A percentile compares a stretch with the other conserved stretches of the same genome.
Conservation (phyloP, 768 basidiomycete genomes). For the Melanogaster broomeanus region DNA sequence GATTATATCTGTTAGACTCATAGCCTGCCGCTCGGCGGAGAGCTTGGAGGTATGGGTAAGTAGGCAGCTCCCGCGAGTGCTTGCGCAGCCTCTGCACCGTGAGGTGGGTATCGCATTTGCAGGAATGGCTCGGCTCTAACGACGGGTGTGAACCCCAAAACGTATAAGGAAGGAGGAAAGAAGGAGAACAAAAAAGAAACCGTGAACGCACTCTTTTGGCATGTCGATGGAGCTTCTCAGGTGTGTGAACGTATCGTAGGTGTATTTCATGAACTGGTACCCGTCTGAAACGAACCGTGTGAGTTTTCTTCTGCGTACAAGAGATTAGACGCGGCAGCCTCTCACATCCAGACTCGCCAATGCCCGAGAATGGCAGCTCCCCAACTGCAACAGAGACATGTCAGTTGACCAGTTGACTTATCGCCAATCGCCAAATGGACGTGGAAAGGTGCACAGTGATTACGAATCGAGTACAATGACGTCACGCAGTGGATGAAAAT, state of each 20-base stretch:
- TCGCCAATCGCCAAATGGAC: background rate
- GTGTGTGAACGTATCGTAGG: slow-evolving; percentile 58
- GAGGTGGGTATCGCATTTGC: slow-evolving; percentile 24
- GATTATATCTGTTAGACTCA: background rate
- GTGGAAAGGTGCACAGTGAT: slow-evolving; percentile 6
- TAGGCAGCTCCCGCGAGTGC: slow-evolving; percentile 6
- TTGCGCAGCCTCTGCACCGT: slow-evolving; percentile 17
- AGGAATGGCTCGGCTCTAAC: slow-evolving; percentile 24
- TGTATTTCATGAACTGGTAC: slow-evolving; percentile 49
- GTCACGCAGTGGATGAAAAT: background rate
- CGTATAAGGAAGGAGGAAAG: no score
- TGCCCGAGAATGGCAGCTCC: slow-evolving; percentile 52
- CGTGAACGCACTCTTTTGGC: slow-evolving; percentile 52
- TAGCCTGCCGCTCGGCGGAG: background rate
- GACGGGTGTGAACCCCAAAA: background rate
- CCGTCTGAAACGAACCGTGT: slow-evolving; percentile 45
- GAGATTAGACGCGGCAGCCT: slow-evolving; percentile 1
- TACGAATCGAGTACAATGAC: slow-evolving; percentile 14
- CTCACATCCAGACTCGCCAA: slow-evolving; percentile 69
- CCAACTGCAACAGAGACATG: slow-evolving; percentile 24
- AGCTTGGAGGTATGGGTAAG: slow-evolving; percentile 17
- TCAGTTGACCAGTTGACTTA: background rate
- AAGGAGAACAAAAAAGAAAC: background rate
- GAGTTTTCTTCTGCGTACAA: background rate
- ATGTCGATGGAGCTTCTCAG: slow-evolving; percentile 51